These are phyloP conservation scores for Debaryomycetaceae sp. DNA, from an alignment of 1,139 yeast genomes.

Conservation along the genomic window DNA sequence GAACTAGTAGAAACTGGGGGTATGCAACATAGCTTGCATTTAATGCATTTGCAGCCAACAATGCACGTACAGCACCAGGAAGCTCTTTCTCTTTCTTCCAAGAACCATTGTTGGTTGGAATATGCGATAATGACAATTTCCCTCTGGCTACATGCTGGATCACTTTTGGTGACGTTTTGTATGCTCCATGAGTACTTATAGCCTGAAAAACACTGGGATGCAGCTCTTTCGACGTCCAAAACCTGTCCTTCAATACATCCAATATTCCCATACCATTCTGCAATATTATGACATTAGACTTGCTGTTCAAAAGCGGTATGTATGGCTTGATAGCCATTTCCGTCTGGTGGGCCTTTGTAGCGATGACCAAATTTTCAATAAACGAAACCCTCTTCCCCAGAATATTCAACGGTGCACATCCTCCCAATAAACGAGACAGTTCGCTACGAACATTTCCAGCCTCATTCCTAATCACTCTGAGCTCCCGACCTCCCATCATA, in stretches of 20 bases:
- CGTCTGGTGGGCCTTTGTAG: conserved; percentile 64
- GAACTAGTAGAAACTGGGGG: conserved; percentile 57
- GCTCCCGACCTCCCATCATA: conserved; percentile 9
- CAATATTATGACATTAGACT: conserved; percentile 59
- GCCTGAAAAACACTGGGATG: conserved; percentile 69
- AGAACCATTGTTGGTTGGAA: conserved; percentile 9
- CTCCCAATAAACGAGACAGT: neutral
- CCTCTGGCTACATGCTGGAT: conserved; percentile 72
- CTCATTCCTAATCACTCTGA: conserved; percentile 18
- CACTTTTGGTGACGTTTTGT: conserved; percentile 38
- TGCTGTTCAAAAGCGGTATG: conserved; percentile 31
- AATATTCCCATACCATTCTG: conserved; percentile 78
- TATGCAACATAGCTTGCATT: conserved; percentile 46
- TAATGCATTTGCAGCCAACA: conserved; percentile 32
- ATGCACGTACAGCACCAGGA: conserved; percentile 30
- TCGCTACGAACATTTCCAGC: conserved; percentile 12
- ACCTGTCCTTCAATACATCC: conserved; percentile 45
- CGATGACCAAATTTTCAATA: conserved; percentile 54
- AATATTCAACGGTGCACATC: conserved; percentile 5
- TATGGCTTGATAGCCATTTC: conserved; percentile 46
- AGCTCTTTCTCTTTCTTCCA: conserved; percentile 10
- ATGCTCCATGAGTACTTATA: conserved; percentile 80
- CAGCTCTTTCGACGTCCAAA: conserved; percentile 49
- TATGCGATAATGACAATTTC: conserved; percentile 40
- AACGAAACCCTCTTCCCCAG: conserved; percentile 13